Percentiles rank a stretch among this genome's conserved stretches.
These are phyloP conservation scores for Epichloe sylvatica DNA, from an alignment of 2,329 filamentous ascomycete species.

Conservation along the genomic window DNA sequence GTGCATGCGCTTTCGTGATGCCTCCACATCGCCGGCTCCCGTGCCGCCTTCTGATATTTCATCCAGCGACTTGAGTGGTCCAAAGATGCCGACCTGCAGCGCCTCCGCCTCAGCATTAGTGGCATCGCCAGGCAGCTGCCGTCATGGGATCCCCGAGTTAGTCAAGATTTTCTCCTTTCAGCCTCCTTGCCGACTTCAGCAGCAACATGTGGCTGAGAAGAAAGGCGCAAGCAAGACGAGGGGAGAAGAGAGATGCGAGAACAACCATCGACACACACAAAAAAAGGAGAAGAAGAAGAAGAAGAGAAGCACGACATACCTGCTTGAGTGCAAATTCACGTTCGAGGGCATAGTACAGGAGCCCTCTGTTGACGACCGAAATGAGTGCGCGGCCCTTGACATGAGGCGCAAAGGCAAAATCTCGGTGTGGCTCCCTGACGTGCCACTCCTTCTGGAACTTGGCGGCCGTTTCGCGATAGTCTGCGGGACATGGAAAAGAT, in stretches of 20 bases:
- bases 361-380: constrained; percentile 47
- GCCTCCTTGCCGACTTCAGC: not conserved
- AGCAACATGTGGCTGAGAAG: not conserved
- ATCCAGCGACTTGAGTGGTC: constrained; percentile 34
- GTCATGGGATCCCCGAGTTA: not conserved
- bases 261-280: not conserved
- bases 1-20: constrained; percentile 37
- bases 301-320: constrained; percentile 23
- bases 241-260: constrained; percentile 1
- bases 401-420: constrained; percentile 50
- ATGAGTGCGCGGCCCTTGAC: constrained; percentile 52
- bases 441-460: constrained; percentile 58
- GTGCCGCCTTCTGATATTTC: constrained; percentile 23
- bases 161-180: not conserved
- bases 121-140: constrained; percentile 34
- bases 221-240: not conserved
- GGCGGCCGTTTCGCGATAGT: constrained; percentile 53
- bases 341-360: constrained; percentile 46
- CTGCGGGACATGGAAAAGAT: constrained; percentile 22
- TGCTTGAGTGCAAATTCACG: constrained; percentile 36
- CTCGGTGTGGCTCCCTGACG: constrained; percentile 45
- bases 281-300: constrained; percentile 5
- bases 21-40: constrained; percentile 25
- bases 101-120: constrained; percentile 30
- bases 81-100: constrained; percentile 41